Percentiles rank a stretch among this genome's conserved stretches.
Evolutionary conservation across 495 filamentous ascomycete genomes (phyloP).

Genomic region (Penicillium paxilli): DNA sequence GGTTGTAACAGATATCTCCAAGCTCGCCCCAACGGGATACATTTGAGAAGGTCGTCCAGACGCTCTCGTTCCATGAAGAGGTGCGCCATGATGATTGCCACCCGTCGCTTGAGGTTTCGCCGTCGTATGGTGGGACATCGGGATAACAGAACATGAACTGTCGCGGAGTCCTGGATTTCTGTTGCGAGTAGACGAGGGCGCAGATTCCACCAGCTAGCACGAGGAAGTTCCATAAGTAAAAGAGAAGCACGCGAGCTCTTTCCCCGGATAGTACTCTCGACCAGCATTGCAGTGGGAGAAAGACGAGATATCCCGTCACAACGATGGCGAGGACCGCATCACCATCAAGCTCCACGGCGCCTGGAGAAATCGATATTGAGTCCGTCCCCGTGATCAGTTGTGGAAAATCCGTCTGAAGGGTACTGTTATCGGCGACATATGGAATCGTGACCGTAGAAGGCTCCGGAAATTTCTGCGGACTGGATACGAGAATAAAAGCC

Average conservation of each 20-base stretch:
- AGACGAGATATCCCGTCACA: conserved; percentile 38
- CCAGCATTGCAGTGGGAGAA: conserved; percentile 37
- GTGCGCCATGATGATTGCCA: conserved; percentile 25
- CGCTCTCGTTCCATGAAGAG: conserved; percentile 30
- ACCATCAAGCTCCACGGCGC: conserved; percentile 30
- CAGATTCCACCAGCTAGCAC: conserved; percentile 35
- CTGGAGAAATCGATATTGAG: conserved; percentile 23
- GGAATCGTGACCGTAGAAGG: conserved; percentile 27
- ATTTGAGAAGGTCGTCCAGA: conserved; percentile 31
- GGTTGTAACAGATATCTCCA: conserved; percentile 30
- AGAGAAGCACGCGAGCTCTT: conserved; percentile 25
- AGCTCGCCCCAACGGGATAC: conserved; percentile 19
- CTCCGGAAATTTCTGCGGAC: conserved; percentile 3
- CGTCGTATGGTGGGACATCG: conserved; percentile 19
- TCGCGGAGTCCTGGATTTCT: conserved; percentile 8
- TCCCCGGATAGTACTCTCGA: conserved; percentile 28
- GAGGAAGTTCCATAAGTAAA: conserved; percentile 32
- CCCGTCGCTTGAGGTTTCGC: conserved; percentile 27
- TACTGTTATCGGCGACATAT: conserved; percentile 18
- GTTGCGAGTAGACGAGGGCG: conserved; percentile 24
- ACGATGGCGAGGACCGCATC: conserved; percentile 39
- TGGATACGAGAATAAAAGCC: conserved; percentile 33
- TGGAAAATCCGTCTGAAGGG: conserved; percentile 20
- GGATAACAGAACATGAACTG: conserved; percentile 40
- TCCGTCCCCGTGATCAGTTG: conserved; percentile 21